Evolutionary conservation across 208 protist species (phyloP).

Genomic region (Kentomonas sorsogonicus): DNA sequence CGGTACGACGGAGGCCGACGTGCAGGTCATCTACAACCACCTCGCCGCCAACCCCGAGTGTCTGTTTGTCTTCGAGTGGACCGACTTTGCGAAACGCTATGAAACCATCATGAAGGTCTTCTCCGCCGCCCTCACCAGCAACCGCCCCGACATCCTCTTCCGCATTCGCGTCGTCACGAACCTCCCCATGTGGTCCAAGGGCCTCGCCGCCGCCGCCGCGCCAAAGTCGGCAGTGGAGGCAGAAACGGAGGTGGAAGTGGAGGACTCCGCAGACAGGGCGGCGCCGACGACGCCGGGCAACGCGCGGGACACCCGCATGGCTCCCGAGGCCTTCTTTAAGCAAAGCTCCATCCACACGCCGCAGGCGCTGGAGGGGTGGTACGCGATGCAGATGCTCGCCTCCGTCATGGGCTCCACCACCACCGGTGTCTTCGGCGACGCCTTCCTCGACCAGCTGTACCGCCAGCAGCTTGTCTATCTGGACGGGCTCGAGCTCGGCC

Average conservation of each 20-base stretch:
- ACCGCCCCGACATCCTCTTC: slow-evolving; percentile 20
- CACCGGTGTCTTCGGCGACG: slow-evolving; percentile 11
- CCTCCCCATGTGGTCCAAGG: slow-evolving; percentile 45
- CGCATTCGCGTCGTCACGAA: slow-evolving; percentile 27
- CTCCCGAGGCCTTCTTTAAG: too few species aligned
- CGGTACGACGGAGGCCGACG: slow-evolving; percentile 14
- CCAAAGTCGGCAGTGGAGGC: too few species aligned
- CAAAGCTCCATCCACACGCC: slow-evolving; percentile 7
- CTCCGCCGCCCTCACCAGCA: slow-evolving; percentile 24
- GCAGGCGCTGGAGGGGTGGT: slow-evolving; percentile 16
- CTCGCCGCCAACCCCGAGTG: slow-evolving; percentile 6
- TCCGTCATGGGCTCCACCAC: slow-evolving; percentile 7
- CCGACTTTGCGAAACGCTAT: slow-evolving; percentile 33
- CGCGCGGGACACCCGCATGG: too few species aligned
- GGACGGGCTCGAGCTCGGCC: slow-evolving; percentile 21
- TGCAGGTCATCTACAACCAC: background rate
- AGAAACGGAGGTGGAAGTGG: too few species aligned
- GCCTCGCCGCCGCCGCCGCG: slow-evolving; percentile 3
- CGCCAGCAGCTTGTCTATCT: slow-evolving; percentile 10
- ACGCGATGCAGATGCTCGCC: slow-evolving; percentile 10
- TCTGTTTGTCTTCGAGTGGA: slow-evolving; percentile 26
- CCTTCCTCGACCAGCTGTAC: slow-evolving; percentile 22
- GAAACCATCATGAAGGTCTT: slow-evolving; percentile 19
- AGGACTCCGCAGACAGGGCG: background rate
- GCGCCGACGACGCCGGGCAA: too few species aligned